A percentile compares a stretch with the other conserved stretches of the same genome.
Evolutionary conservation across 805 yeast species (phyloP).

Genomic region (Myxozyma neotropica): DNA sequence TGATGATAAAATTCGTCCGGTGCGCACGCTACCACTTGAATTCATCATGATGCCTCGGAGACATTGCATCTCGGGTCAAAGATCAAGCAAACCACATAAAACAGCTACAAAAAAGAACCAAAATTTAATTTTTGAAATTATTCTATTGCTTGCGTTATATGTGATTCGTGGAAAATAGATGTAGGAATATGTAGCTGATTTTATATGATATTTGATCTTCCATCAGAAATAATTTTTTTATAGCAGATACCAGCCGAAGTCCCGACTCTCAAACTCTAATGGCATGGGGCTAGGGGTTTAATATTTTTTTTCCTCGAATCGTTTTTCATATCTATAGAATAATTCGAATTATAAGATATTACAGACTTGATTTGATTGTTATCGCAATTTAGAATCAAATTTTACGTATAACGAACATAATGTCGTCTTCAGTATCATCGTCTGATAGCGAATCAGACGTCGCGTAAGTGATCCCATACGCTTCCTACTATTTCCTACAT

Average conservation of each 20-base stretch:
- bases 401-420: background rate
- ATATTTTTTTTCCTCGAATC: background rate
- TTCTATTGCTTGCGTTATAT: too few species aligned
- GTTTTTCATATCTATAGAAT: background rate
- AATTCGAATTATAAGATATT: background rate
- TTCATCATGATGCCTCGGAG: background rate
- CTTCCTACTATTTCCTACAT: too few species aligned
- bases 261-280: background rate
- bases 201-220: too few species aligned
- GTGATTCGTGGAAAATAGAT: too few species aligned
- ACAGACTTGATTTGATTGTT: too few species aligned
- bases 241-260: background rate
- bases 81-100: background rate
- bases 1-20: background rate
- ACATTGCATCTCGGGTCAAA: background rate
- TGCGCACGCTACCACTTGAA: background rate
- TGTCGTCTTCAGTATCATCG: background rate
- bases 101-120: too few species aligned
- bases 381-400: too few species aligned
- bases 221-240: background rate
- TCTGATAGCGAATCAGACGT: constrained; percentile 7
- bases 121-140: too few species aligned
- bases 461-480: too few species aligned
- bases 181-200: too few species aligned
- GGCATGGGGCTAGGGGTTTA: constrained; percentile 5